Evolutionary conservation across 2,329 filamentous ascomycete genomes (phyloP).

Genomic region (Fusarium drepaniforme): DNA sequence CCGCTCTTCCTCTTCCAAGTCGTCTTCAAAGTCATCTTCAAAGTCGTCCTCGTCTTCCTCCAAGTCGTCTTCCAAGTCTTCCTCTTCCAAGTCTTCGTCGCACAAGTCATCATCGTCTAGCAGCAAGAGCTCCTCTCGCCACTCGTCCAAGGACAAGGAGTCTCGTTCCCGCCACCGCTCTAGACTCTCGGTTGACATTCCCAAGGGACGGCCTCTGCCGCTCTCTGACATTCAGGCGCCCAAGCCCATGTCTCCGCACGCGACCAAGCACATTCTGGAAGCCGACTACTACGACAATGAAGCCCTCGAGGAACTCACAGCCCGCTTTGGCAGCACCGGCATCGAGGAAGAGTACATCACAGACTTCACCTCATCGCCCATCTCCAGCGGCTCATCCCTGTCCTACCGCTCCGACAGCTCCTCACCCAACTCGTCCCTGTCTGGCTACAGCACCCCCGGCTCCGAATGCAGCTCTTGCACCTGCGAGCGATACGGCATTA

Average conservation of each 20-base stretch:
- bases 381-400: conserved; percentile 77
- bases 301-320: conserved; percentile 82
- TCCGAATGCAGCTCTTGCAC: conserved; percentile 86
- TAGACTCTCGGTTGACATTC: conserved; percentile 74
- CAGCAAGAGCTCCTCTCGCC: conserved; percentile 56
- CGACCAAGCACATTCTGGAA: conserved; percentile 88
- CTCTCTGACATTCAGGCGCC: conserved; percentile 91
- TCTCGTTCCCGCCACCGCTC: conserved; percentile 58
- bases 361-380: conserved; percentile 68
- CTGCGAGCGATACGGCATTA: conserved; percentile 97
- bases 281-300: conserved; percentile 80
- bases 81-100: conserved; percentile 52
- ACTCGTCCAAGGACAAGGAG: conserved; percentile 59
- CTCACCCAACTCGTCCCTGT: conserved; percentile 78
- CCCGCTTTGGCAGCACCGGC: conserved; percentile 75
- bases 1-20: conserved; percentile 55
- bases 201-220: conserved; percentile 90
- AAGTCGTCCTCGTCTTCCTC: conserved; percentile 57
- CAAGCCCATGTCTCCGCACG: conserved; percentile 88
- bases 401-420: conserved; percentile 81
- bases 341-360: conserved; percentile 69
- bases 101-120: conserved; percentile 46
- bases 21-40: conserved; percentile 53
- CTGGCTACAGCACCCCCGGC: conserved; percentile 82
- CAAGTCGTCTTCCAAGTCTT: conserved; percentile 54